These are phyloP conservation scores for Gonium pectorale DNA, from an alignment of 139 green algal genomes.

Conservation along the genomic window DNA sequence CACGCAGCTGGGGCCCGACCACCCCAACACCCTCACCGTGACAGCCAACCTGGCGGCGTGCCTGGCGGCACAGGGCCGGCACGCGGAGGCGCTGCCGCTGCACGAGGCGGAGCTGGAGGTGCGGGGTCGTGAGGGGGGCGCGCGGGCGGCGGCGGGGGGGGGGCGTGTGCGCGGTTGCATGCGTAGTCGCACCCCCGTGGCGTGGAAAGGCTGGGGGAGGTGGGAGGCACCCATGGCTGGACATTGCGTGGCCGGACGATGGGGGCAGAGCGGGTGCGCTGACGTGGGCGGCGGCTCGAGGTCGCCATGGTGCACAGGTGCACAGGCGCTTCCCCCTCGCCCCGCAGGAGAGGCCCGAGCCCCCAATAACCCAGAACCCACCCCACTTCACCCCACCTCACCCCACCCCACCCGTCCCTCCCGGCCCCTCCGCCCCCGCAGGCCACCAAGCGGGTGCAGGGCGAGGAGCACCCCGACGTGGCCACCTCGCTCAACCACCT, in stretches of 20 bases:
- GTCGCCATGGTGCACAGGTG: no score
- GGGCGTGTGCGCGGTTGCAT: not conserved
- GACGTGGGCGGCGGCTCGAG: no score
- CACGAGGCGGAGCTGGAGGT: conserved; percentile 39
- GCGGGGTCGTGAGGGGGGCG: no score
- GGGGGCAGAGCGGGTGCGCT: no score
- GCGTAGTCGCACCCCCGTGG: not conserved
- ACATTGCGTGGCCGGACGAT: no score
- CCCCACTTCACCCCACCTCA: no score
- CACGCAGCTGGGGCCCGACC: conserved; percentile 30
- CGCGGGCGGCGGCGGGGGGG: not conserved
- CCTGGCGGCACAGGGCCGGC: conserved; percentile 27
- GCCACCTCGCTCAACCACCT: conserved; percentile 39
- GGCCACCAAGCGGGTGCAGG: conserved; percentile 33
- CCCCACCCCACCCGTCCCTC: no score
- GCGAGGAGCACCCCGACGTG: conserved; percentile 42
- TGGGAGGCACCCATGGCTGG: no score
- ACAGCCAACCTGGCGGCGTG: conserved; percentile 41
- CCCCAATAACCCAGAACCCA: no score
- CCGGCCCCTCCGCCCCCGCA: not conserved
- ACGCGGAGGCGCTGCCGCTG: conserved; percentile 39
- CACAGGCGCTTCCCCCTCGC: no score
- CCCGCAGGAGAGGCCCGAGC: no score
- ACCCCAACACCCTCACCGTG: conserved; percentile 33
- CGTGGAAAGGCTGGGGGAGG: no score